Evolutionary conservation across 805 yeast genomes (phyloP).

Genomic region (Candida broadrunensis): DNA sequence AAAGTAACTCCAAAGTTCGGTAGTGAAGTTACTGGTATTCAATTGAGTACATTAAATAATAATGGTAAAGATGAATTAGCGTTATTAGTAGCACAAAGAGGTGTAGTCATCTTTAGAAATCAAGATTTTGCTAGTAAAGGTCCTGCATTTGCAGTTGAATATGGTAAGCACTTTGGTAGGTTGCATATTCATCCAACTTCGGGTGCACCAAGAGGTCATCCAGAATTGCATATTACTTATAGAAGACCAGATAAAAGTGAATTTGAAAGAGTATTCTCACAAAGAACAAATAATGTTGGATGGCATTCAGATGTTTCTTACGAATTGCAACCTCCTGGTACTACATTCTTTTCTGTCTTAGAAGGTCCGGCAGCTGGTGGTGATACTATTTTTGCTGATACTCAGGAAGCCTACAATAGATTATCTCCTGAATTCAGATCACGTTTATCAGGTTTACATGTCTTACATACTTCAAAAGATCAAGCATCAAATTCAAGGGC

Average conservation of each 20-base stretch:
- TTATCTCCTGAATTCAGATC: constrained; percentile 64
- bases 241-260: constrained; percentile 44
- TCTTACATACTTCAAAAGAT: constrained; percentile 65
- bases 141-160: constrained; percentile 48
- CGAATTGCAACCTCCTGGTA: constrained; percentile 70
- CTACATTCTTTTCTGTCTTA: constrained; percentile 62
- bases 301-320: constrained; percentile 80
- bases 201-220: constrained; percentile 64
- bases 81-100: constrained; percentile 62
- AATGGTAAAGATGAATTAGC: constrained; percentile 69
- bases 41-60: constrained; percentile 50
- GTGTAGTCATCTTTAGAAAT: constrained; percentile 63
- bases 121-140: constrained; percentile 60
- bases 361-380: constrained; percentile 66
- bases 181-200: constrained; percentile 73
- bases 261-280: constrained; percentile 30
- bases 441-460: constrained; percentile 59
- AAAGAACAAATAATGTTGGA: constrained; percentile 34
- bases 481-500: constrained; percentile 59
- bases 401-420: constrained; percentile 67
- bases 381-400: constrained; percentile 75
- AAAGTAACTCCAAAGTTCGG: constrained; percentile 69
- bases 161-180: constrained; percentile 65
- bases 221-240: constrained; percentile 62
- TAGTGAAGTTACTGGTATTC: constrained; percentile 58